Evolutionary conservation across 805 yeast genomes (phyloP), one percentile per base, ranked within the genome.

Genomic region (Wickerhamiella nectarea): DNA sequence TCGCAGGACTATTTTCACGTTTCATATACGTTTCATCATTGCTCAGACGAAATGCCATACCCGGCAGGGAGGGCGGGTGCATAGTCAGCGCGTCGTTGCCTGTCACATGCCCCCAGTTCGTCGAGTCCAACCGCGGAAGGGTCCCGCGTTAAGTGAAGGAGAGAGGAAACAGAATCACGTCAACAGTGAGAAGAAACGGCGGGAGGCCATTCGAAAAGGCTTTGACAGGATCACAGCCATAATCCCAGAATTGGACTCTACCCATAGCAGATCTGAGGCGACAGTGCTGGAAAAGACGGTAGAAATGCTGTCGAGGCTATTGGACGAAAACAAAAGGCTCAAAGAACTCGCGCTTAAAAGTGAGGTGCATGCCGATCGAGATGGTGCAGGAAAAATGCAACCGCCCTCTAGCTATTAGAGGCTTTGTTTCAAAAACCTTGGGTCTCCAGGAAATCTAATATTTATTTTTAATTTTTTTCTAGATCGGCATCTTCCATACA

Each of bases 161-260:
- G 46, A 43, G 28, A 38, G 53, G 11, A 52, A 51, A 25, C 38
- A 25, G 33, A 82, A 79, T 51, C 94, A 82, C 55, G 80, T 83
- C 6, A 82, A 82, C 4, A 78, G 87, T 0, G 97, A 87, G 57
- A 87, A 85, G 58, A 81, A 80, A 55, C 68, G 97, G 53, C 68
- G 97, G 48, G 84, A 78, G 50, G 84, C 87, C 34, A 84, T 89
- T 18, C 67, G 96, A 36, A 72, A 77, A 8, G 87, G 85, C 8
- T 87, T 84, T 55, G 93, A 82, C 53, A 72, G 71, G 44, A 67
- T 87, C 18, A 87, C 86, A 0, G 67, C 70, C 1, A 59, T 83
- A 7, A 85, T 91, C 1, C 96, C 96, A 0, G 76, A 72, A 7
- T 64, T 87, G 35, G 67, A 72, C 1, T 68, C 69, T n/a, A 65